A percentile compares a stretch with the other conserved stretches of the same genome.
Evolutionary conservation across 192 early-diverging fungal genomes (phyloP).

Genomic region (Backusella westeae): DNA sequence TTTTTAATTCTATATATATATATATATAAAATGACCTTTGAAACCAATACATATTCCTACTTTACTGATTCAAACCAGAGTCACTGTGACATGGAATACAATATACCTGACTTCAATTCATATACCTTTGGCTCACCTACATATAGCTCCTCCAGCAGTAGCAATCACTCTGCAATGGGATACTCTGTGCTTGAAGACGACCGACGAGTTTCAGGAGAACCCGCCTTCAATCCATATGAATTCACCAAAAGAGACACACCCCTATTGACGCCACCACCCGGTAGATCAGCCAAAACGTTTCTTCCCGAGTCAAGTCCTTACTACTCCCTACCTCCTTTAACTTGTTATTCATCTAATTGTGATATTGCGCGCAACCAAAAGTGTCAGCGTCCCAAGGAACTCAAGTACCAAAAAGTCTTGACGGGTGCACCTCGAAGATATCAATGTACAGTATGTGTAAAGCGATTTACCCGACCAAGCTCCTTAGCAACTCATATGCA

Average conservation of each 20-base stretch:
- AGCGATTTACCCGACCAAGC: conserved; percentile 24
- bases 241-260: not conserved
- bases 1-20: too few relatives aligned
- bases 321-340: not conserved
- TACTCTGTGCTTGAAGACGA: not conserved
- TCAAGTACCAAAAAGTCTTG: not conserved
- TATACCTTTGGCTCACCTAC: not conserved
- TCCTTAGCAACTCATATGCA: conserved; percentile 22
- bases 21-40: not conserved
- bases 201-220: too few relatives aligned
- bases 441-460: conserved; percentile 18
- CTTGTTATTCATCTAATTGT: not conserved
- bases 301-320: not conserved
- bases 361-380: too few relatives aligned
- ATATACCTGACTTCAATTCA: not conserved
- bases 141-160: not conserved
- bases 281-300: not conserved
- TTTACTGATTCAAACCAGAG: not conserved
- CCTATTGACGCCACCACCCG: not conserved
- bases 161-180: not conserved
- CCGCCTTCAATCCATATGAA: not conserved
- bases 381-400: not conserved
- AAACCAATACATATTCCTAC: not conserved
- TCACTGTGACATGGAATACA: not conserved
- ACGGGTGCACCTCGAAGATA: conserved; percentile 29